Evolutionary conservation across 176 grass and related monocot genomes (phyloP).

Genomic region (Oryza officinalis): DNA sequence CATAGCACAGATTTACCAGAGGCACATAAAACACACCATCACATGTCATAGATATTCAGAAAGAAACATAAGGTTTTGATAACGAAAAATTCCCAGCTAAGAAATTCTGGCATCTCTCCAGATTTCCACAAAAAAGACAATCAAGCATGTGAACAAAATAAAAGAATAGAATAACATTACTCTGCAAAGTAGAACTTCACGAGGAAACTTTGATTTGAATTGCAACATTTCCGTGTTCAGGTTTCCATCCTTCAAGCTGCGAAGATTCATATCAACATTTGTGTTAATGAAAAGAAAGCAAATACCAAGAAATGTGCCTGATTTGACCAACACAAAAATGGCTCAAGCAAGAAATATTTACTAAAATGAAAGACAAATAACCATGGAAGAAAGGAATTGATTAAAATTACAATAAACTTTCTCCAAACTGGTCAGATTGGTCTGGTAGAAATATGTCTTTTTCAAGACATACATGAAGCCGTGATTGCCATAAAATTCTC

Average conservation of each 20-base stretch:
- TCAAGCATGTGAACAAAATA: not conserved
- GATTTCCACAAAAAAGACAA: not conserved
- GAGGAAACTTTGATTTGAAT: slow-evolving; percentile 89
- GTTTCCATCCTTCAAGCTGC: slow-evolving; percentile 97
- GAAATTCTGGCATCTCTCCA: not conserved
- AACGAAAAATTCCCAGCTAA: not conserved
- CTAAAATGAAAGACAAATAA: not conserved
- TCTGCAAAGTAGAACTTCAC: slow-evolving; percentile 92
- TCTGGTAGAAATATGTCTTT: not conserved
- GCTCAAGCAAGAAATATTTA: not conserved
- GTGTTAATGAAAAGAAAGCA: slow-evolving; percentile 22
- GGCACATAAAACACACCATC: slow-evolving; percentile 6
- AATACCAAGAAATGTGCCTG: slow-evolving; percentile 14
- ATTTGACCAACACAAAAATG: not conserved
- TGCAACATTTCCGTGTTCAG: slow-evolving; percentile 92
- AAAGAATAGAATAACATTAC: slow-evolving; percentile 39
- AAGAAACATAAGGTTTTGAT: not conserved
- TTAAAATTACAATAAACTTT: not conserved
- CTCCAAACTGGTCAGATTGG: not conserved
- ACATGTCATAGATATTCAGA: slow-evolving; percentile 4
- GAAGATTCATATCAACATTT: not conserved
- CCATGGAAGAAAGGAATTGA: not conserved
- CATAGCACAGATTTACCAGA: not conserved
- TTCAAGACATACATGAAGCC: not conserved
- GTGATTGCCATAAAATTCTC: not conserved